Base-by-base conservation (phyloP, 1,284 basidiomycete species). In the Peniophora sp. region DNA sequence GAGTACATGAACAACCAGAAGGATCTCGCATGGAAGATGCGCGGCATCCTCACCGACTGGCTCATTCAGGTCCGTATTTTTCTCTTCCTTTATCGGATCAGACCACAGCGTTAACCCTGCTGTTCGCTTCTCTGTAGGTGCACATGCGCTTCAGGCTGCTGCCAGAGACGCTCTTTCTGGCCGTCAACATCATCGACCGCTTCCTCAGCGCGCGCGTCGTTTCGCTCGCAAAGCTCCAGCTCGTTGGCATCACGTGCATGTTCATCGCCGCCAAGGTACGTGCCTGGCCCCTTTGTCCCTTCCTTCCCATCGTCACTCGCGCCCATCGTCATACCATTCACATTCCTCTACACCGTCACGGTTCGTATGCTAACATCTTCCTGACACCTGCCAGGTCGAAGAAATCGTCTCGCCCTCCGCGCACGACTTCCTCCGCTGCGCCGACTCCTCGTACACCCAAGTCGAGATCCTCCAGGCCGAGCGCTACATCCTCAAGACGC, bases 31-130 rank as follows among this genome's bases (percentile, higher is more conserved):
- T 97, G 93, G 93, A 84, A 84, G 52, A 95, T 96, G 91, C 91
- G 94, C 20, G 89, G 89, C 15, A 91, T 97, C 57, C 81, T 99
- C 32, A 88, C 89, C 55, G 96, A 99, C 74, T 98, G 96, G 97
- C 78, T 99, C 53, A 87, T 99, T 58, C 94, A 98, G 70, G 27
- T 32, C 27, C 27, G 27, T 32, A 32, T 32, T 6, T 32, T 32
- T 32, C 5, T 12, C 27, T 12, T 12, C n/a, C n/a, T n/a, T n/a
- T n/a, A n/a, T n/a, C n/a, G n/a, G n/a, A n/a, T n/a, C n/a, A n/a
- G n/a, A n/a, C n/a, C n/a, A n/a, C n/a, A n/a, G n/a, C n/a, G n/a
- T n/a, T n/a, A n/a, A n/a, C n/a, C n/a, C n/a, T n/a, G n/a, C n/a
- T n/a, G n/a, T n/a, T n/a, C n/a, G n/a, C n/a, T n/a, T n/a, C n/a